These are phyloP conservation scores for Vaccinium myrtillus DNA, from an alignment of 148 eudicot species.

Conservation along the genomic window DNA sequence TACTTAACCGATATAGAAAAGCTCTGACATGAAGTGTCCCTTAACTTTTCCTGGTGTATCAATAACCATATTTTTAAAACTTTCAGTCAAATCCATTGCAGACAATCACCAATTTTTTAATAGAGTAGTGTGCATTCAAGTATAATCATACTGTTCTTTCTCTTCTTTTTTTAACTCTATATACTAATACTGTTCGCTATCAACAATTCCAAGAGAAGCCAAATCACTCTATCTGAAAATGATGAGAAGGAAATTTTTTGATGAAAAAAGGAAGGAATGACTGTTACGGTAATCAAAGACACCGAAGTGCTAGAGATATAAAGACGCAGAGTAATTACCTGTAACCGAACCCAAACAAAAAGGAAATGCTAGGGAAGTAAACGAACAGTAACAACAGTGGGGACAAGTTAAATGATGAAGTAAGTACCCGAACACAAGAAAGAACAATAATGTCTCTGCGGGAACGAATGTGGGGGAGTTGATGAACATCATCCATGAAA, in stretches of 20 bases:
- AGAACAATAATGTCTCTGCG: slow-evolving; percentile 19
- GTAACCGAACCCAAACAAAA: not conserved
- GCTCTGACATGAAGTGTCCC: not conserved
- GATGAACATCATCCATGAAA: slow-evolving; percentile 11
- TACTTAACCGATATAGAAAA: not conserved
- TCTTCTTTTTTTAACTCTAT: too few relatives aligned
- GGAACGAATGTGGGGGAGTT: slow-evolving; percentile 14
- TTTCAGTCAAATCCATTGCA: too few relatives aligned
- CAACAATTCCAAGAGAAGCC: too few relatives aligned
- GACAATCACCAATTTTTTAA: too few relatives aligned
- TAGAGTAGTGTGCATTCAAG: too few relatives aligned
- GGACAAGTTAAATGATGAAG: not conserved
- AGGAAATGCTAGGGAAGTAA: not conserved
- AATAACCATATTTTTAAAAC: too few relatives aligned
- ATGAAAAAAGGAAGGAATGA: too few relatives aligned
- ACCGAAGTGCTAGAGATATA: not conserved
- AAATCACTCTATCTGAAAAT: too few relatives aligned
- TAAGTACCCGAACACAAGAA: slow-evolving; percentile 15
- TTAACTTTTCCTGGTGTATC: not conserved
- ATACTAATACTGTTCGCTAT: too few relatives aligned
- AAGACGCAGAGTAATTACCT: not conserved
- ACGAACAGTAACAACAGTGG: not conserved
- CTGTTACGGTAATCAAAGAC: not conserved
- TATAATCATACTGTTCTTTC: too few relatives aligned
- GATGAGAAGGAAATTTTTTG: too few relatives aligned